Evolutionary conservation across 495 filamentous ascomycete genomes (phyloP).

Genomic region (Opeltia flavorubescens): DNA sequence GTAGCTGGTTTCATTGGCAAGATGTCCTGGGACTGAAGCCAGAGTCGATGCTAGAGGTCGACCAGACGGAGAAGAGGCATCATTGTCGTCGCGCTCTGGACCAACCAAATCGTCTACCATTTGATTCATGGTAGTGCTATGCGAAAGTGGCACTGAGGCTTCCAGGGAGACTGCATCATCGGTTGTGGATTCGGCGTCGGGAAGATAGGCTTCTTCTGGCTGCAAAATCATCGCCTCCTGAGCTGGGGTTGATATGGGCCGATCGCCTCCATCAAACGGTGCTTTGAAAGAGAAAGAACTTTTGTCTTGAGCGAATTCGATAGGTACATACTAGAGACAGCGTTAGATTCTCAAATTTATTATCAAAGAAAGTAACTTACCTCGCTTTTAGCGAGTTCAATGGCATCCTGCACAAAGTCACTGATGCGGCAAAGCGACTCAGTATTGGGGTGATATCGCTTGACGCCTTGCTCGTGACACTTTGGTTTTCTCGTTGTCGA

Average conservation of each 20-base stretch:
- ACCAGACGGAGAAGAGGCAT: slow-evolving; percentile 17
- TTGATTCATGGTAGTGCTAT: slow-evolving; percentile 31
- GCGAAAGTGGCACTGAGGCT: slow-evolving; percentile 31
- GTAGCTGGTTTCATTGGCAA: slow-evolving; percentile 11
- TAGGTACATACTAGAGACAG: slow-evolving; percentile 27
- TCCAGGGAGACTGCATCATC: slow-evolving; percentile 26
- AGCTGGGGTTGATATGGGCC: slow-evolving; percentile 23
- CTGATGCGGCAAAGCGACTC: slow-evolving; percentile 60
- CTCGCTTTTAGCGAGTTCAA: slow-evolving; percentile 41
- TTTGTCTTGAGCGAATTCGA: slow-evolving; percentile 32
- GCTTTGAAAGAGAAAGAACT: slow-evolving; percentile 27
- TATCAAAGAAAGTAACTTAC: slow-evolving; percentile 17
- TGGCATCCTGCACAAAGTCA: slow-evolving; percentile 52
- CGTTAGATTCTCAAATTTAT: slow-evolving; percentile 2
- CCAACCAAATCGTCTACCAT: slow-evolving; percentile 58
- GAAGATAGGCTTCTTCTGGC: slow-evolving; percentile 18
- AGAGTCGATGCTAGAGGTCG: slow-evolving; percentile 10
- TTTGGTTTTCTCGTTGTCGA: slow-evolving; percentile 37
- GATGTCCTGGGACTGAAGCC: slow-evolving; percentile 5
- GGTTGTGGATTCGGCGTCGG: slow-evolving; percentile 22
- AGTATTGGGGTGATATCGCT: slow-evolving; percentile 46
- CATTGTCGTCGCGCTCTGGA: slow-evolving; percentile 34
- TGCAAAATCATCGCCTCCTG: slow-evolving; percentile 32
- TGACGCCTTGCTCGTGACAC: slow-evolving; percentile 38
- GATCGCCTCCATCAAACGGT: too few species aligned